Base-by-base conservation (phyloP, 768 basidiomycete genomes). In the Tricholomella constricta region DNA sequence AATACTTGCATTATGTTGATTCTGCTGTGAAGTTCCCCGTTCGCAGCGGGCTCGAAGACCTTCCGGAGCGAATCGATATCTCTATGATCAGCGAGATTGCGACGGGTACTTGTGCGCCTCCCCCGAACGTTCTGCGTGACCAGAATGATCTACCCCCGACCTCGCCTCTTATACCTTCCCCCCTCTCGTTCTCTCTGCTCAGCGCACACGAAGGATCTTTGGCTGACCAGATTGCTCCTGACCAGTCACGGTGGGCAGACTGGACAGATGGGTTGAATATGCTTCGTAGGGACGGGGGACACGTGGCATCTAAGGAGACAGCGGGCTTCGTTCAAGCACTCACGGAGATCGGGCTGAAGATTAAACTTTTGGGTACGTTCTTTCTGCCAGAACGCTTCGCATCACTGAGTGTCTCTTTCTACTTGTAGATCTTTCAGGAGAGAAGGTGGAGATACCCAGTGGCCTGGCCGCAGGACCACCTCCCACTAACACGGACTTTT, bases 231-330 rank as follows among this genome's bases (percentile, higher is more conserved):
- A 85, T 91, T 60, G 89, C 91, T 3, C 83, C 86, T 25, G 84
- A 93, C 67, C 79, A 82, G 47, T 83, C 85, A 15, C 76, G 87
- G 15, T 94, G 90, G 88, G 88, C 91, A 14, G 94, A 96, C 71
- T 96, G 94, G 94, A 91, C 91, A 2, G 94, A 96, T 67, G 94
- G 93, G 4, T 65, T 96, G 68, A 91, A 91, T 62, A 89, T 95
- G 85, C 78, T 95, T 36, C 77, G 91, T 35, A 75, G 85, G 46
- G 90, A 89, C 58, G 84, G 90, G 15, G 88, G 89, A 7, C 91
- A 91, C 65, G 89, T 93, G 52, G 75, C 87, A 11, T 92, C 92
- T 4, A 81, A 85, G 58, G 90, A 94, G 69, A 94, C 94, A 0
- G 88, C 88, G 34, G 87, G 85, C 20, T 92, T 93, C 63, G 88